phyloP scores from a whole-genome alignment of 1,284 basidiomycete species.

The Cryptococcus sp. region DNA sequence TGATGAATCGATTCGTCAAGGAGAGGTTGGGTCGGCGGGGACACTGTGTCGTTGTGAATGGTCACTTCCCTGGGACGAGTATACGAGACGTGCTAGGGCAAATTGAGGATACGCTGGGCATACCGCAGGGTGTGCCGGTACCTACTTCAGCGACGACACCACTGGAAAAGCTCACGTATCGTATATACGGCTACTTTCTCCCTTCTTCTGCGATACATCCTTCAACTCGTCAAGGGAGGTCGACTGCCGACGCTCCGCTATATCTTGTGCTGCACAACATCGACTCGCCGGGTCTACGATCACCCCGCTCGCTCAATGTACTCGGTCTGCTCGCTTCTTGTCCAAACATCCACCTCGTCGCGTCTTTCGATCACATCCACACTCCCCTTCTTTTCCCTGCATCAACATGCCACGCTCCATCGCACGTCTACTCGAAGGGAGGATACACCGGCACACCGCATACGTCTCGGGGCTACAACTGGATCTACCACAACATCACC shows the following conservation, averaged over 20 bases:
- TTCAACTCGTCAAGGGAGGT: no score
- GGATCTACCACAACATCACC: conserved; percentile 82
- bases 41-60: conserved; percentile 73
- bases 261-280: conserved; percentile 83
- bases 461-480: conserved; percentile 58
- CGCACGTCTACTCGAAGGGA: conserved; percentile 15
- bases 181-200: conserved; percentile 60
- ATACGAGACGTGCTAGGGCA: conserved; percentile 65
- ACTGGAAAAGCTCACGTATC: conserved; percentile 58
- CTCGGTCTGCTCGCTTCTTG: conserved; percentile 65
- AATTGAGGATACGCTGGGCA: conserved; percentile 51
- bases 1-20: conserved; percentile 68
- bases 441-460: conserved; percentile 20
- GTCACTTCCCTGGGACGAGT: conserved; percentile 63
- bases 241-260: conserved; percentile 47
- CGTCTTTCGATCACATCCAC: conserved; percentile 78
- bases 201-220: conserved; percentile 26
- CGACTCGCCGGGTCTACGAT: conserved; percentile 66
- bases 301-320: conserved; percentile 52
- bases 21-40: conserved; percentile 55
- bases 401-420: conserved; percentile 28
- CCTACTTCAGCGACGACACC: conserved; percentile 29
- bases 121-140: conserved; percentile 45
- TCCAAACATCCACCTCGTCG: conserved; percentile 68
- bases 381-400: conserved; percentile 64